Percentiles rank a stretch among this genome's conserved stretches.
Evolutionary conservation across 129 eudicot genomes (phyloP).

Genomic region (Flaveria linearis): DNA sequence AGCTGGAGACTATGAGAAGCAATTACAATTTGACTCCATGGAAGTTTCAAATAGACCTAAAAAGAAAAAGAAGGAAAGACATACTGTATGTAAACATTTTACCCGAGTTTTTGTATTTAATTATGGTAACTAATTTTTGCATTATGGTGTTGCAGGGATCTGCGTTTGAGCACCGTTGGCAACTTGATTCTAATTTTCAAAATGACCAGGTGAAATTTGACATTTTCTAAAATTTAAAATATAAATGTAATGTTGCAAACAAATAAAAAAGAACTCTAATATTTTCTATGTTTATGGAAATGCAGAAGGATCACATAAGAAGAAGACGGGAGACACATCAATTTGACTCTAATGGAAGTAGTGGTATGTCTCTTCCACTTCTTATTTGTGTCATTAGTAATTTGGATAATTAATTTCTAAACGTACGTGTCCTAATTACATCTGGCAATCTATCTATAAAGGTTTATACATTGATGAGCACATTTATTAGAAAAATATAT

Average conservation of each 20-base stretch:
- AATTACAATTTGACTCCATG: slow-evolving; percentile 57
- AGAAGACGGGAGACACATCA: slow-evolving; percentile 75
- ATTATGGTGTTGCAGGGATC: slow-evolving; percentile 52
- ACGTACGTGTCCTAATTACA: neutral
- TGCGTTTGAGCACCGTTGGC: slow-evolving; percentile 75
- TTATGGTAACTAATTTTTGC: neutral
- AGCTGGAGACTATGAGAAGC: slow-evolving; percentile 65
- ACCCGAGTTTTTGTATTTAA: neutral
- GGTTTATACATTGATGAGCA: neutral
- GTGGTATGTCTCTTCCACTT: slow-evolving; percentile 51
- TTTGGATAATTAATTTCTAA: neutral
- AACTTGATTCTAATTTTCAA: slow-evolving; percentile 58
- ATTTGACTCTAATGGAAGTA: slow-evolving; percentile 72
- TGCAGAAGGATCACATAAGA: slow-evolving; percentile 70
- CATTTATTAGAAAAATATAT: slow-evolving; percentile 2
- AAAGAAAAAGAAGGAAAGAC: slow-evolving; percentile 86
- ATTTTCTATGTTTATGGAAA: slow-evolving; percentile 20
- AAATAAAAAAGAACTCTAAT: neutral
- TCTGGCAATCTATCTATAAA: neutral
- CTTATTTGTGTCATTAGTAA: slow-evolving; percentile 7
- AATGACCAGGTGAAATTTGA: slow-evolving; percentile 69
- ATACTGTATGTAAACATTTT: slow-evolving; percentile 51
- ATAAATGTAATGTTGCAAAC: neutral
- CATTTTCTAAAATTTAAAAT: neutral
- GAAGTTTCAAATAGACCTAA: slow-evolving; percentile 76